Percentiles rank a stretch among this genome's conserved stretches.
phyloP scores from a whole-genome alignment of 2,329 filamentous ascomycete genomes.

The Colletotrichum filicis region DNA sequence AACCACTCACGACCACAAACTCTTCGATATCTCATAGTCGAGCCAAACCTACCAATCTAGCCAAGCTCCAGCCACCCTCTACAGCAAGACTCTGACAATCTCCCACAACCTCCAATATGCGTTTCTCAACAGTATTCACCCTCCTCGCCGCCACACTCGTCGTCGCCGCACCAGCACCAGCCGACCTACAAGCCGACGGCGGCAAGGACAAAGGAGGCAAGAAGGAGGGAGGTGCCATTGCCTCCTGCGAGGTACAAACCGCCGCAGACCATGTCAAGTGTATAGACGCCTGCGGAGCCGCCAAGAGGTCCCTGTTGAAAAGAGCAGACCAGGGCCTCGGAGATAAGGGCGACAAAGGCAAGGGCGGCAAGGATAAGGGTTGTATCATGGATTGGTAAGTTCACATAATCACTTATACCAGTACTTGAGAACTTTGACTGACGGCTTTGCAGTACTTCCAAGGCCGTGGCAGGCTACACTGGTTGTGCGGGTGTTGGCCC shows the following conservation, averaged over 20 bases:
- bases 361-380: not conserved
- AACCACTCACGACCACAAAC: accelerated
- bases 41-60: too few relatives aligned
- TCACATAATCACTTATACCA: too few relatives aligned
- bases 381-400: not conserved
- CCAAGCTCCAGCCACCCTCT: too few relatives aligned
- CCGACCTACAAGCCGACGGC: not conserved
- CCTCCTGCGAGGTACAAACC: not conserved
- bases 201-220: not conserved
- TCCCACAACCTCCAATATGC: not conserved
- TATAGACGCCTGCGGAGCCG: not conserved
- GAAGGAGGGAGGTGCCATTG: not conserved
- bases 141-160: not conserved
- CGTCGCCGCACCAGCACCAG: not conserved
- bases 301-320: not conserved
- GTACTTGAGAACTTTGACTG: too few relatives aligned
- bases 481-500: not conserved
- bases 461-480: not conserved
- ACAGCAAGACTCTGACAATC: too few relatives aligned
- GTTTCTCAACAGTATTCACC: not conserved
- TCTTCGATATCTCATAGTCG: too few relatives aligned
- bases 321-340: not conserved
- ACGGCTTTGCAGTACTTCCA: not conserved
- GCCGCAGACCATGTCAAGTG: not conserved
- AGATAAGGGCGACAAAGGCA: not conserved